Evolutionary conservation across 495 filamentous ascomycete species (phyloP), one percentile per base, ranked within the genome.

Genomic region (Haplographium delicatum): DNA sequence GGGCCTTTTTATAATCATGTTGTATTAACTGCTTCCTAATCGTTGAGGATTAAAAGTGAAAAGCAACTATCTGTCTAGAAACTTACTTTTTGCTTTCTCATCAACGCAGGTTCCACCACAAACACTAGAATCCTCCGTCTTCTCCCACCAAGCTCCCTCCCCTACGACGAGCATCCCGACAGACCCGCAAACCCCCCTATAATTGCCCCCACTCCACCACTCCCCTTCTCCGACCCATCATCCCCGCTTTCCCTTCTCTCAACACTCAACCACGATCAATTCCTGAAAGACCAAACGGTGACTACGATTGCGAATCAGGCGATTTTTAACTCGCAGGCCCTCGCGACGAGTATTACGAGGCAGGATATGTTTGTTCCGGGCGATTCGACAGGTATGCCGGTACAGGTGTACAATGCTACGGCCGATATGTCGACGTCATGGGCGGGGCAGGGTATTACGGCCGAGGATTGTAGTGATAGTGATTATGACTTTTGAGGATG

Each of bases 371-470:
- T 3, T 43, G 40, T 43, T 25, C 40, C 25, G 0, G 40, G 40
- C 5, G 28, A 31, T 31, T 31, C 28, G 28, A 31, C 28, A 31
- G 28, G 28, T 31, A 39, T 39, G 35, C 16, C 35, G 35, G 35
- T 39, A 39, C 35, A 39, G 35, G 35, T 39, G 35, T 7, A 39
- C 6, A 39, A 39, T 39, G 35, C 35, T 39, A 7, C 35, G 35
- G 35, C 35, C 35, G 35, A 39, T 39, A 39, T 39, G 35, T 39
- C 35, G 35, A 16, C 35, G 35, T 39, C 35, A 39, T 39, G 35
- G 35, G 35, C 35, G 35, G 35, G 35, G 35, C 35, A 39, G 35
- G 35, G 35, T 39, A 16, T 39, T 7, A 39, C 35, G 35, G 35
- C 18, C 18, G 35, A 39, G 35, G 35, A 39, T 39, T 39, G 6